phyloP scores from a whole-genome alignment of 2,329 filamentous ascomycete genomes.

The Ceratocystis colombiana region DNA sequence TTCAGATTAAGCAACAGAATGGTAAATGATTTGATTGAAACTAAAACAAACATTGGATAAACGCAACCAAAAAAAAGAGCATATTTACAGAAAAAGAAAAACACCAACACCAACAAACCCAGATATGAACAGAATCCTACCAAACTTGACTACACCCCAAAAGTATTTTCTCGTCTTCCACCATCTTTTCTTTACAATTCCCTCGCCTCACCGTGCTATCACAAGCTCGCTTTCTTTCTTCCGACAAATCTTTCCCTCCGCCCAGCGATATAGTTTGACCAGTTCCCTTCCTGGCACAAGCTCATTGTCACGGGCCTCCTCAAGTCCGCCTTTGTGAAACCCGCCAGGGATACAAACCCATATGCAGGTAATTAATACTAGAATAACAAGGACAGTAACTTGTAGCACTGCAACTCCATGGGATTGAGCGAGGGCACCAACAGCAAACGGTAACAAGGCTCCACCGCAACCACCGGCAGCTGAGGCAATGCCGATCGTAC shows the following conservation, averaged over 20 bases:
- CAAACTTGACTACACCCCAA: no score
- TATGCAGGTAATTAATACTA: conserved; percentile 38
- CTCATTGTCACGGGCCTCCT: conserved; percentile 34
- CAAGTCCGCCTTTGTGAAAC: conserved; percentile 35
- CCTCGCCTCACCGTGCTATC: neutral
- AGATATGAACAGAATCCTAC: no score
- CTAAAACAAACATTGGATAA: neutral
- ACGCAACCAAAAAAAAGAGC: neutral
- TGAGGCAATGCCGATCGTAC: conserved; percentile 69
- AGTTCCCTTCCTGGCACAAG: conserved; percentile 19
- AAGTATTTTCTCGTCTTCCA: neutral
- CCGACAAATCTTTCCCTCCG: neutral
- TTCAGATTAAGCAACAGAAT: neutral
- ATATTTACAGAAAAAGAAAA: neutral
- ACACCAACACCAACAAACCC: neutral
- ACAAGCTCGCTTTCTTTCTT: neutral
- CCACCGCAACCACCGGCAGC: conserved; percentile 68
- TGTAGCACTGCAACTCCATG: conserved; percentile 49
- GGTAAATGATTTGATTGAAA: neutral
- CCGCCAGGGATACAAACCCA: conserved; percentile 40
- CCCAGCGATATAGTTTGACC: conserved; percentile 11
- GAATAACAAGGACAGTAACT: conserved; percentile 43
- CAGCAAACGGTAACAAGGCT: conserved; percentile 54
- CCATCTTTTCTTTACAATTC: neutral
- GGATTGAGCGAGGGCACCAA: conserved; percentile 55